Percentiles rank a stretch among this genome's conserved stretches.
These are phyloP conservation scores for Populus simonii DNA, from an alignment of 345 rosid genomes.

Conservation along the genomic window DNA sequence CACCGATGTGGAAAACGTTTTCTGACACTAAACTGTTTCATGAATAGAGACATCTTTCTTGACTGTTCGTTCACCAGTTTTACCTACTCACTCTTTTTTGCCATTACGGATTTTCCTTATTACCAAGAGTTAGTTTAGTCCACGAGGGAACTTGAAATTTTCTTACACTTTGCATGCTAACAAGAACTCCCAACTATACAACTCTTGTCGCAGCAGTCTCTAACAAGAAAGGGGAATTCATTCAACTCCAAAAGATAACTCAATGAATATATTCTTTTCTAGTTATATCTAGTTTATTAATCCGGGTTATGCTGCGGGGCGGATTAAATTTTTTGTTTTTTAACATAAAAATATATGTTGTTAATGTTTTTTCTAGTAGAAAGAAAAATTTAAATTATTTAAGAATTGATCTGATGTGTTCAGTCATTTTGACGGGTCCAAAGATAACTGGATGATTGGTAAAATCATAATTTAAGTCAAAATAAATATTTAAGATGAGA, in stretches of 20 bases:
- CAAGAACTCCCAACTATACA: not conserved
- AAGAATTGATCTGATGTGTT: no score
- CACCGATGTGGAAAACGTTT: not conserved
- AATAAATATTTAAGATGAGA: no score
- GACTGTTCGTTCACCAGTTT: slow-evolving; percentile 20
- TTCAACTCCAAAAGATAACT: not conserved
- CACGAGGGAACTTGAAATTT: not conserved
- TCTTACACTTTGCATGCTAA: not conserved
- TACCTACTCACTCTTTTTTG: slow-evolving; percentile 5
- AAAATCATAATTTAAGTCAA: no score
- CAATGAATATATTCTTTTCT: not conserved
- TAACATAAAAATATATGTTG: no score
- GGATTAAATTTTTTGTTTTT: no score
- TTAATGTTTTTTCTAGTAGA: no score
- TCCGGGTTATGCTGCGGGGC: no score
- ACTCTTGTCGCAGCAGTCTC: slow-evolving; percentile 1
- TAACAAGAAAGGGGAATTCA: not conserved
- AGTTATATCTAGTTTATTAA: not conserved
- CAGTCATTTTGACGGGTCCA: no score
- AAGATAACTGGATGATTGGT: no score
- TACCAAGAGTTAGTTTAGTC: not conserved
- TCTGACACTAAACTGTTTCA: not conserved
- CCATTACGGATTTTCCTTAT: not conserved
- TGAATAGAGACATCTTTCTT: not conserved
- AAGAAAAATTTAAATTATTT: no score